phyloP scores from a whole-genome alignment of 805 yeast species.

The Kuraishia ogatae region DNA sequence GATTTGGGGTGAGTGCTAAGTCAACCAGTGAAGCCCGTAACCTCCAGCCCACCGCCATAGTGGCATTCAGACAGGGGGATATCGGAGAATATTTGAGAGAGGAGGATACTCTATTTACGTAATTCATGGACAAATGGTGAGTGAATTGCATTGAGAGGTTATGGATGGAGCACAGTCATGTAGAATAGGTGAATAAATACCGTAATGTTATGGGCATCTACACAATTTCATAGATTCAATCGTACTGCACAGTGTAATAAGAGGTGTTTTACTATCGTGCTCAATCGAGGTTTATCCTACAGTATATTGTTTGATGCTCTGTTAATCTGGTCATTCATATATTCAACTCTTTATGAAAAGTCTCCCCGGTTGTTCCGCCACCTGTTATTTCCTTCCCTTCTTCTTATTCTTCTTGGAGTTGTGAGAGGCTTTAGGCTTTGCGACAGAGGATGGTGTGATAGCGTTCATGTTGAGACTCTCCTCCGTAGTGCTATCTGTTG shows the following conservation, averaged over 20 bases:
- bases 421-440: conserved; percentile 6
- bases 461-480: conserved; percentile 20
- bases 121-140: conserved; percentile 10
- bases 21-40: conserved; percentile 82
- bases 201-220: background rate
- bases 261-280: too few species aligned
- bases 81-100: conserved; percentile 97
- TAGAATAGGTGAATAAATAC: background rate
- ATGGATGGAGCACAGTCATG: background rate
- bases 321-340: background rate
- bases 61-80: conserved; percentile 94
- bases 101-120: conserved; percentile 91
- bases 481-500: conserved; percentile 37
- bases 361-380: background rate
- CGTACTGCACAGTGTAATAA: too few species aligned
- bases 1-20: conserved; percentile 92
- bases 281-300: too few species aligned
- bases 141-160: background rate
- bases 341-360: background rate
- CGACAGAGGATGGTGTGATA: conserved; percentile 4
- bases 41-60: conserved; percentile 89
- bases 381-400: conserved; percentile 14
- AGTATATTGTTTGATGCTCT: background rate
- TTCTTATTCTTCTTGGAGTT: conserved; percentile 17
- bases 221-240: background rate